Percentiles rank a stretch among this genome's conserved stretches.
phyloP scores from a whole-genome alignment of 768 basidiomycete species.

The Plicaturopsis crispa region DNA sequence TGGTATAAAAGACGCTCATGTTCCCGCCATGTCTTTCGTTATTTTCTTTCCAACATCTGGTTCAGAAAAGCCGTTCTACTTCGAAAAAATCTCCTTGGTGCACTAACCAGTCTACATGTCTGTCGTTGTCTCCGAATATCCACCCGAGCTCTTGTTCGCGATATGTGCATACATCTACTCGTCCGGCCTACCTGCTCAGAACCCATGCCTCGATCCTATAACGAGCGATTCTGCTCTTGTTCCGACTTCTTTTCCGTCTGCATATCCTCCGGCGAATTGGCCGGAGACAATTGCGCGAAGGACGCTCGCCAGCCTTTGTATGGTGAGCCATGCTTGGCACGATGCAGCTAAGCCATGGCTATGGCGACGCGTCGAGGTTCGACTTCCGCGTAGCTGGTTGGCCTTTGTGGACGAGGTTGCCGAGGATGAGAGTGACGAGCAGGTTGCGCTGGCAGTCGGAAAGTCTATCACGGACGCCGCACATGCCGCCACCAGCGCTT shows the following conservation, averaged over 20 bases:
- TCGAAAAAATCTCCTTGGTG: too few relatives aligned
- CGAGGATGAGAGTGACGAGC: constrained; percentile 63
- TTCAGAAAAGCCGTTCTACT: too few relatives aligned
- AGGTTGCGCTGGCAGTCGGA: constrained; percentile 57
- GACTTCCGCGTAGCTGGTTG: constrained; percentile 80
- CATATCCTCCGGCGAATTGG: constrained; percentile 66
- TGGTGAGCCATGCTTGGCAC: constrained; percentile 73
- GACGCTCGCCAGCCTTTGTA: constrained; percentile 64
- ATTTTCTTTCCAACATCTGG: too few relatives aligned
- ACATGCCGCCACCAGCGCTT: constrained; percentile 47
- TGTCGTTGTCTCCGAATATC: constrained; percentile 44
- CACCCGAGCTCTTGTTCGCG: constrained; percentile 62
- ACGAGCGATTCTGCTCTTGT: constrained; percentile 30
- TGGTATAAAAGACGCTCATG: too few relatives aligned
- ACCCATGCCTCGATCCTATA: constrained; percentile 66
- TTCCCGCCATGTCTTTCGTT: too few relatives aligned
- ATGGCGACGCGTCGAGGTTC: constrained; percentile 78
- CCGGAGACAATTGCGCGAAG: constrained; percentile 56
- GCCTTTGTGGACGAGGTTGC: constrained; percentile 73
- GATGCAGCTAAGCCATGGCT: constrained; percentile 84
- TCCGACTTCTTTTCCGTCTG: constrained; percentile 64
- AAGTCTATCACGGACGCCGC: constrained; percentile 63
- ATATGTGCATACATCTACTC: constrained; percentile 71
- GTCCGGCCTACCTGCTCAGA: constrained; percentile 45
- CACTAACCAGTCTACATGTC: too few relatives aligned